Conservation (phyloP, 208 protist genomes). For the Leishmania arabica region DNA sequence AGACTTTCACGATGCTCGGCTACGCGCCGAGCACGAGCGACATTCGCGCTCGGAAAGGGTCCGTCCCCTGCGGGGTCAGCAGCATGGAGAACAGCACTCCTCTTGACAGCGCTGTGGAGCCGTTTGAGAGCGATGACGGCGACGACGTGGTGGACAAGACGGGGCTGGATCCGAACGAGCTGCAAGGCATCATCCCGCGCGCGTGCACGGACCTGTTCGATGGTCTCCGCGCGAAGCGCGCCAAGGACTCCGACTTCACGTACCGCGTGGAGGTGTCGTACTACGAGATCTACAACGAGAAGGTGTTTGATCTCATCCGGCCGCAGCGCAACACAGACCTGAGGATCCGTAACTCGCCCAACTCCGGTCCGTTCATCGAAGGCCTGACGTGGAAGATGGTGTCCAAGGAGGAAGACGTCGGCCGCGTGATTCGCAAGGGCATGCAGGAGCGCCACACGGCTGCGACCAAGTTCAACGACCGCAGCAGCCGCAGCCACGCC, state of each 20-base stretch:
- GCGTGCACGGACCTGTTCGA: conserved; percentile 70
- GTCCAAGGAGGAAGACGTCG: conserved; percentile 64
- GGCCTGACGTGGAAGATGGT: conserved; percentile 60
- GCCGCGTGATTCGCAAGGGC: conserved; percentile 67
- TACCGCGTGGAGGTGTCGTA: conserved; percentile 79
- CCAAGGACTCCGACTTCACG: conserved; percentile 63
- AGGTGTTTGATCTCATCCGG: conserved; percentile 81
- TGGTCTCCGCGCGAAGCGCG: conserved; percentile 47
- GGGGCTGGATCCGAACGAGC: conserved; percentile 55
- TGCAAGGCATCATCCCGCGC: conserved; percentile 86
- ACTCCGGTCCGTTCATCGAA: conserved; percentile 78
- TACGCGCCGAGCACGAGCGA: conserved; percentile 53
- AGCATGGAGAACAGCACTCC: neutral
- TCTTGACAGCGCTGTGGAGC: neutral
- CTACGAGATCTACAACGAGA: conserved; percentile 94
- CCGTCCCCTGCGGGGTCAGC: neutral
- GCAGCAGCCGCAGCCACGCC: conserved; percentile 88
- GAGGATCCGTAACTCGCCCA: conserved; percentile 70
- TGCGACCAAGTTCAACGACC: conserved; percentile 87
- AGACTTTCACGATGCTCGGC: conserved; percentile 95
- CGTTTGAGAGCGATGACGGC: conserved; percentile 32
- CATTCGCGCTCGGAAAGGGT: conserved; percentile 17
- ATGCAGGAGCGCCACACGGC: conserved; percentile 83
- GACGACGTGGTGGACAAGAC: conserved; percentile 51
- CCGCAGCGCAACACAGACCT: conserved; percentile 50